phyloP scores from a whole-genome alignment of 164 flowering plant species.

The Berberis vulgaris region DNA sequence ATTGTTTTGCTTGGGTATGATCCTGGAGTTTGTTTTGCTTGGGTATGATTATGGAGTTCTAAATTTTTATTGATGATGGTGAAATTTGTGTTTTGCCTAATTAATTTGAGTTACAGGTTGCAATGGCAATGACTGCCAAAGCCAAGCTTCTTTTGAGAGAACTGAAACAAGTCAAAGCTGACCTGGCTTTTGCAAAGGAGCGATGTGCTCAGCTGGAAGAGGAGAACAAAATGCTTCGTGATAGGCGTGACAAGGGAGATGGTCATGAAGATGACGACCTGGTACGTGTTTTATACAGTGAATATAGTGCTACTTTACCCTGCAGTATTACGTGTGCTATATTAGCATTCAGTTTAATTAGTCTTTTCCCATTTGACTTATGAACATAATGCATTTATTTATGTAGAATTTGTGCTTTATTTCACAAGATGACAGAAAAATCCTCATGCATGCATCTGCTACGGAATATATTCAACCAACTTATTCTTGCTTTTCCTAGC shows the following conservation, averaged over 20 bases:
- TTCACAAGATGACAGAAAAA: too few species aligned
- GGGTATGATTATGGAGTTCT: not conserved
- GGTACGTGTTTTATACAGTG: slow-evolving; percentile 33
- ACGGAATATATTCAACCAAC: too few species aligned
- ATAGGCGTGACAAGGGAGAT: slow-evolving; percentile 61
- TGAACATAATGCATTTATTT: too few species aligned
- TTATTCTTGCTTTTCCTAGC: too few species aligned
- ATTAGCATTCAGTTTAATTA: too few species aligned
- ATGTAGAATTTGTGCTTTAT: too few species aligned
- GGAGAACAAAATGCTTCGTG: slow-evolving; percentile 77
- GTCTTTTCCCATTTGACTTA: too few species aligned
- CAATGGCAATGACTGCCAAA: slow-evolving; percentile 96
- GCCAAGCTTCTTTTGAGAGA: slow-evolving; percentile 90
- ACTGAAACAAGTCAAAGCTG: slow-evolving; percentile 90
- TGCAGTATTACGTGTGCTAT: too few species aligned
- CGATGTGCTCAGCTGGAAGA: slow-evolving; percentile 91
- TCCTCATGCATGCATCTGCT: too few species aligned
- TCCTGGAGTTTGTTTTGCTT: too few species aligned
- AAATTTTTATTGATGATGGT: slow-evolving; percentile 7
- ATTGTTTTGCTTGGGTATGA: too few species aligned
- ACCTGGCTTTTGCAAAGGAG: slow-evolving; percentile 84
- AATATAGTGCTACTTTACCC: not conserved
- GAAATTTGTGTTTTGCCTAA: slow-evolving; percentile 23
- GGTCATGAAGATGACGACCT: slow-evolving; percentile 84
- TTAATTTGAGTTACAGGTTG: slow-evolving; percentile 51